Evolutionary conservation across 768 basidiomycete genomes (phyloP), one percentile per base, ranked within the genome.

Genomic region (Lactifluus piperatus): DNA sequence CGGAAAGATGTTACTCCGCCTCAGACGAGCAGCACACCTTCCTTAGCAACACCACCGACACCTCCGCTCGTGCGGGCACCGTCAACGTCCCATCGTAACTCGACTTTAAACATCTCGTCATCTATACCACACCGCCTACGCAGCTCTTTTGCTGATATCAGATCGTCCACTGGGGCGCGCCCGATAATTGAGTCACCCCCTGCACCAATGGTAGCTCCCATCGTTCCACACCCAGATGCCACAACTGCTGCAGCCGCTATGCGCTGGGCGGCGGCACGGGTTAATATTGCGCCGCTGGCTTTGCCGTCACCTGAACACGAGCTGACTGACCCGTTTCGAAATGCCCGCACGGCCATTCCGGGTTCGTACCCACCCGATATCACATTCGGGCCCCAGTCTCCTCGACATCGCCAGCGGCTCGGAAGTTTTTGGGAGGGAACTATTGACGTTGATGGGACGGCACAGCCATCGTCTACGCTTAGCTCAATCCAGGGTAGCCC

Each of bases 241-340:
- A 80, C 82, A 22, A 81, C 86, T 0, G 76, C 85, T 2, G 90
- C 88, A 0, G 91, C 91, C 0, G 84, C 91, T 1, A 83, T 94
- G 73, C 86, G 91, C 37, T 85, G 84, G 80, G 91, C 91, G n/a
- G 90, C 85, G 3, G 81, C 87, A 10, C 78, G 86, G 24, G 84
- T 91, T 10, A 83, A 90, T 65, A 83, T 97, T 55, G 85, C 91
- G 0, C 94, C 94, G 0, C 77, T 97, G 26, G 85, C 90, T 0
- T 77, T 94, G 0, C 93, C 94, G 2, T 91, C 87, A 11, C 94
- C 94, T 0, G 94, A 97, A 68, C 85, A 88, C 65, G 94, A 97
- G 68, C 79, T 95, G 26, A 86, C 86, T 10, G 94, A 97, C 71
- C 94, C 94, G 0, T 85, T 97, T 83, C 83, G 88, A 37, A 82